Evolutionary conservation across 371 early-diverging fungal genomes (phyloP).

Genomic region (Mucor saturninus): DNA sequence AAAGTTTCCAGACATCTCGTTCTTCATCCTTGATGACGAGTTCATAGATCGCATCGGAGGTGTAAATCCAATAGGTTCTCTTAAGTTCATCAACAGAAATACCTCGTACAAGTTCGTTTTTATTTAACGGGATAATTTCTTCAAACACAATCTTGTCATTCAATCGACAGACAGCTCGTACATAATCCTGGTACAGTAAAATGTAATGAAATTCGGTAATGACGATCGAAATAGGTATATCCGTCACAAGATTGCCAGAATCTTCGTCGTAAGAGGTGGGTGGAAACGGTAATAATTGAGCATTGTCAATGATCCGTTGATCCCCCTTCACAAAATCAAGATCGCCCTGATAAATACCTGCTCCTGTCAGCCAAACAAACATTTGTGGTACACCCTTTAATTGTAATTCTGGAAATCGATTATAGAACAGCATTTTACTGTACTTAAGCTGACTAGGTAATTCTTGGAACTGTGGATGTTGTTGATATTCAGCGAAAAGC

Average conservation of each 20-base stretch:
- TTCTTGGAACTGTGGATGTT: slow-evolving; percentile 74
- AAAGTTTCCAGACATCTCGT: slow-evolving; percentile 90
- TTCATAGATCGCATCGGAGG: slow-evolving; percentile 80
- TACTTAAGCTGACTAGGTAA: slow-evolving; percentile 68
- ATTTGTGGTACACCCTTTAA: slow-evolving; percentile 68
- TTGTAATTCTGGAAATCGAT: slow-evolving; percentile 68
- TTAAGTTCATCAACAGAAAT: slow-evolving; percentile 78
- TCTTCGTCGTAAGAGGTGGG: slow-evolving; percentile 54
- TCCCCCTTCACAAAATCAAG: slow-evolving; percentile 38
- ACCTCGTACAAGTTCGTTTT: slow-evolving; percentile 62
- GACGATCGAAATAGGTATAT: slow-evolving; percentile 75
- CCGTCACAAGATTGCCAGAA: slow-evolving; percentile 43
- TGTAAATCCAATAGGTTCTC: slow-evolving; percentile 89
- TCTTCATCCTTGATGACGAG: slow-evolving; percentile 88
- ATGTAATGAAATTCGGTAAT: slow-evolving; percentile 90
- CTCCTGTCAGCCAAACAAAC: slow-evolving; percentile 83
- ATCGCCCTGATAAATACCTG: slow-evolving; percentile 84
- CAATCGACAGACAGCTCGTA: slow-evolving; percentile 80
- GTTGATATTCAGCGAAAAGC: slow-evolving; percentile 66
- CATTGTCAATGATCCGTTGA: slow-evolving; percentile 78
- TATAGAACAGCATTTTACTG: slow-evolving; percentile 70
- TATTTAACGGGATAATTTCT: slow-evolving; percentile 67
- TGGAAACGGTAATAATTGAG: slow-evolving; percentile 78
- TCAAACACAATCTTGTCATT: slow-evolving; percentile 84
- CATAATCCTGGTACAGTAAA: slow-evolving; percentile 73